Evolutionary conservation across 2,329 filamentous ascomycete species (phyloP).

Genomic region (Epichloe gansuensis): DNA sequence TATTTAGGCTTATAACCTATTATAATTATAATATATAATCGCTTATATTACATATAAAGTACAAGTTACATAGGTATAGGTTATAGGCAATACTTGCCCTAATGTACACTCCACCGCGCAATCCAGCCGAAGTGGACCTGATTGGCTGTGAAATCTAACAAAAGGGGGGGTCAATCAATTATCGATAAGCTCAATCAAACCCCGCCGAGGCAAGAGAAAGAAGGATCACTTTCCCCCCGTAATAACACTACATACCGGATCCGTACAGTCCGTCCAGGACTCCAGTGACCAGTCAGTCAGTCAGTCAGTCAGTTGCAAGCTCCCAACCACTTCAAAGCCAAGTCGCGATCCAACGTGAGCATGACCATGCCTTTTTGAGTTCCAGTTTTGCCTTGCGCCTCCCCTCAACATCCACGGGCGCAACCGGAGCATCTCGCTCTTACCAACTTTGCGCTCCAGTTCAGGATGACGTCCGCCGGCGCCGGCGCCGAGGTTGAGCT

Average conservation of each 20-base stretch:
- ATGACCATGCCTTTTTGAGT: conserved; percentile 1
- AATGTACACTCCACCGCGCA: too few species aligned
- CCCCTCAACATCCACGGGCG: not conserved
- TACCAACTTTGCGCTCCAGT: not conserved
- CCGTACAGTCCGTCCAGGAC: too few species aligned
- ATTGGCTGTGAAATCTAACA: too few species aligned
- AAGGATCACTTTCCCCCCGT: not conserved
- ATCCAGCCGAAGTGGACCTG: too few species aligned
- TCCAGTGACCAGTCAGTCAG: too few species aligned
- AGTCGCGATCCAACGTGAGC: not conserved
- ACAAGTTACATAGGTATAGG: too few species aligned
- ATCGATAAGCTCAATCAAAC: conserved; percentile 5
- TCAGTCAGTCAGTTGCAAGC: not conserved
- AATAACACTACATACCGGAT: too few species aligned
- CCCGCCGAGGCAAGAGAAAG: not conserved
- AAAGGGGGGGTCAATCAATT: not conserved
- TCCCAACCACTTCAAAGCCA: conserved; percentile 1
- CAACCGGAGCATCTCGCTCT: not conserved
- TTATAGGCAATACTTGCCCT: too few species aligned
- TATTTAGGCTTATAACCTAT: too few species aligned
- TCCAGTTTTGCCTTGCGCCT: not conserved
- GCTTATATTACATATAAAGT: too few species aligned
- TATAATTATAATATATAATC: too few species aligned
- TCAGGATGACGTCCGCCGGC: conserved; percentile 7
- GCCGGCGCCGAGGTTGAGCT: not conserved